Base-by-base conservation (phyloP, 495 filamentous ascomycete species). In the Annulohypoxylon bovei region DNA sequence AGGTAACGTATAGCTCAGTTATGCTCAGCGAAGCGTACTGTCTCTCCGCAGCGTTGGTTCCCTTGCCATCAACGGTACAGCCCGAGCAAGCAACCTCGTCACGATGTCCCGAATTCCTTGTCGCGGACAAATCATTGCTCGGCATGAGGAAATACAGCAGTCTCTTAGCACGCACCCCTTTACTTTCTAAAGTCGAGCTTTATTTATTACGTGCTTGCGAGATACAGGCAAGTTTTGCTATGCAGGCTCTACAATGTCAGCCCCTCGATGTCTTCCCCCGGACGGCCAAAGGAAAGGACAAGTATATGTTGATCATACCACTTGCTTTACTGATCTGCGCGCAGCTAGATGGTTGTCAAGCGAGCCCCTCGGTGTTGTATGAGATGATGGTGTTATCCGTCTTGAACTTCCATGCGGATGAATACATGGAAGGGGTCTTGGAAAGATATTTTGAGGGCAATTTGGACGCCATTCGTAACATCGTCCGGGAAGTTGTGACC, bases 361-460 rank as follows among this genome's bases (percentile, higher is more conserved):
- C 72, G 12, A 30, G 28, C 22, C 35, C 47, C 3, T 53, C 60
- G 0, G 30, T 75, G 1, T 44, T 83, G 18, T 71, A 49, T 18
- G 80, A 85, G 16, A 83, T 85, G 81, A 79, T 82, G 74, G 53
- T 78, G 6, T 23, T 83, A 16, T 79, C 78, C 0, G 47, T 81
- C 52, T 62, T 83, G 7, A 79, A 74, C 28, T 81, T 71, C 57
- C 80, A 80, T 39, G 72, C 75, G 3, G 82, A 85, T 37, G 77
- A 80, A 58, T 85, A 74, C 59, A 77, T 84, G 66, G 76, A 79
- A 54, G 35, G 55, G 4, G 59, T 77, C 3, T 54, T 79, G 12
- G 70, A 54, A 28, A 50, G 22, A 20, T 27, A n/a, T 12, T 23
- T 23, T 27, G 12, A 27, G 20, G 46, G 22, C 3, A 50, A 25